Base-by-base conservation (phyloP, 176 grass and related monocot genomes). In the Paspalum vaginatum region DNA sequence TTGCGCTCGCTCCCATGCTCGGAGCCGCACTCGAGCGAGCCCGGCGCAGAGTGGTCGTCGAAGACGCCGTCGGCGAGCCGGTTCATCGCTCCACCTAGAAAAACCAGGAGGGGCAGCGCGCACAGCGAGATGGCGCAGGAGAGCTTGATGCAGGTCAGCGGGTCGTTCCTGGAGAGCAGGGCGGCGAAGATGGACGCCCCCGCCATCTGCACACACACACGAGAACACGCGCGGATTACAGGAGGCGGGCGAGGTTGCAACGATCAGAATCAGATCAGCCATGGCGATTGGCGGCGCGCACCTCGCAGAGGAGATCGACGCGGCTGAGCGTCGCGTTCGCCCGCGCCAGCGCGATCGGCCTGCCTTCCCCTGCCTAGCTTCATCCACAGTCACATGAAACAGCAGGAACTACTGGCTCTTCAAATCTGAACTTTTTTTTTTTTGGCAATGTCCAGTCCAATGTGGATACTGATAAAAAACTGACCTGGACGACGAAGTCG, bases 301-400 rank as follows among this genome's bases (percentile, higher is more conserved):
- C 90, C 90, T 93, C 87, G 61, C 91, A 93, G 47, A 93, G 66
- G 32, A 93, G 87, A 49, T 89, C 91, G 26, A 87, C 76, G 72
- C 91, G 65, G 72, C 58, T 87, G 47, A 87, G 82, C 18, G 76
- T 84, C 69, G 91, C 87, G 76, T 93, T 93, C 25, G 91, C 91
- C 60, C 54, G 65, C 22, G 87, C 87, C 6, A 93, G 87, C 60
- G 87, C 84, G 25, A 93, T 24, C 26, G 76, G 76, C 45, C 91
- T 89, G 49, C 68, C 66, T 72, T 16, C 52, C 32, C 91, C 91
- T 78, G 87, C 83, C 83, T 46, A 93, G 87, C 91, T 93, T 88
- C 51, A 70, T 15, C 22, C n/a, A 58, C 32, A 61, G 43, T 45
- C 51, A 44, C 62, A 46, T 41, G n/a, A 41, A 49, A 46, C 44